phyloP scores from a whole-genome alignment of 768 basidiomycete genomes.

The Kwoniella newhampshirensis region DNA sequence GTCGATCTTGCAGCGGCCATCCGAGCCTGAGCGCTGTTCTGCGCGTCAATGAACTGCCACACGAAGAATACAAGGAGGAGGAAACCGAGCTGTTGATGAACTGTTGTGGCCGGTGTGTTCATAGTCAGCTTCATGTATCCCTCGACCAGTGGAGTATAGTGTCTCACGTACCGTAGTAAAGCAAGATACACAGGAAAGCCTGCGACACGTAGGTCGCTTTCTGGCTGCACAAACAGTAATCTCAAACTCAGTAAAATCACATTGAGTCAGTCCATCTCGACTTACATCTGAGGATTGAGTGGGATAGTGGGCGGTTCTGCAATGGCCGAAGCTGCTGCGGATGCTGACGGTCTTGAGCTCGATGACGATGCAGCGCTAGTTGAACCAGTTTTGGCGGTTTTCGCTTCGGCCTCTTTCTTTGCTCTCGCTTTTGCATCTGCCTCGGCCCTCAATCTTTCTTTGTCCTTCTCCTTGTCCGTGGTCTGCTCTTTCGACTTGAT shows the following conservation, averaged over 20 bases:
- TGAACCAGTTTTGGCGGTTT: constrained; percentile 1
- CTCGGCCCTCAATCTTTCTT: constrained; percentile 13
- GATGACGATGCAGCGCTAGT: background rate
- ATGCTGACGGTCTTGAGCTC: constrained; percentile 1
- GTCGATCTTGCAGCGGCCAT: no score
- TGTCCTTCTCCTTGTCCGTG: constrained; percentile 16
- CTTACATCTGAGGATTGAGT: constrained; percentile 33
- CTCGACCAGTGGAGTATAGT: background rate
- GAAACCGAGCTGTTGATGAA: constrained; percentile 29
- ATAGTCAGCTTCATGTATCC: constrained; percentile 5
- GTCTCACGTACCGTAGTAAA: constrained; percentile 27
- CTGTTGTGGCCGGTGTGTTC: constrained; percentile 2
- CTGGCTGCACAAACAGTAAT: constrained; percentile 16
- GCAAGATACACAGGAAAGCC: constrained; percentile 28
- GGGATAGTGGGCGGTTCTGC: background rate
- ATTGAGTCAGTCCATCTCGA: no score
- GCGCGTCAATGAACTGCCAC: constrained; percentile 29
- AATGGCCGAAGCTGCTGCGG: background rate
- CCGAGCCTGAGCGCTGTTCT: constrained; percentile 1
- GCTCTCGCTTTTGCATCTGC: constrained; percentile 17
- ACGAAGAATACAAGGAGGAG: constrained; percentile 31
- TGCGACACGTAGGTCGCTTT: constrained; percentile 35
- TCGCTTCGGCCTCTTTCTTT: background rate
- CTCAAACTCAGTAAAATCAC: background rate
- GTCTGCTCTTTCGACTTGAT: background rate